phyloP scores from a whole-genome alignment of 768 basidiomycete genomes.

The Agaricus blazei region DNA sequence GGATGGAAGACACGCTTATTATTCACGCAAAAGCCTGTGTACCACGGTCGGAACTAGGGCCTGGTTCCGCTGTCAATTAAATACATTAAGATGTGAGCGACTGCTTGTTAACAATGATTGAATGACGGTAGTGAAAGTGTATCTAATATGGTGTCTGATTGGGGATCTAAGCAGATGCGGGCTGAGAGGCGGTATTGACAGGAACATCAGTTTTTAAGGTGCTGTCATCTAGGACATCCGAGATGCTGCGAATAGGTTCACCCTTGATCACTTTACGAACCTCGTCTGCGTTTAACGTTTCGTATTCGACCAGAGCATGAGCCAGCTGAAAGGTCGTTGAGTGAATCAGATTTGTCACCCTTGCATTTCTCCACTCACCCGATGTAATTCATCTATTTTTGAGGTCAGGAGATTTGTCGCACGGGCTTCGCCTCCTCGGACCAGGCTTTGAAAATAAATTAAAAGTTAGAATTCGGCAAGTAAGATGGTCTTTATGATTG shows the following conservation, averaged over 20 bases:
- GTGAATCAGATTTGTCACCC: not conserved
- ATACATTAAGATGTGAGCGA: slow-evolving; percentile 1
- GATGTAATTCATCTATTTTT: slow-evolving; percentile 72
- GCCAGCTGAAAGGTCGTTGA: slow-evolving; percentile 58
- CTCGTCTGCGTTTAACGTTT: slow-evolving; percentile 85
- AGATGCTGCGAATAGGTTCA: slow-evolving; percentile 67
- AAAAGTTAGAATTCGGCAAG: slow-evolving; percentile 11
- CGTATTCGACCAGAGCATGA: slow-evolving; percentile 88
- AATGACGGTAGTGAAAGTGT: not conserved
- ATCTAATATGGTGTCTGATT: slow-evolving; percentile 1
- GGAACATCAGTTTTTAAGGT: slow-evolving; percentile 22
- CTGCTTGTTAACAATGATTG: slow-evolving; percentile 5
- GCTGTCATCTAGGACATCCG: slow-evolving; percentile 62
- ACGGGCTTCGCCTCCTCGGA: slow-evolving; percentile 66
- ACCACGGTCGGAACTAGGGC: not conserved
- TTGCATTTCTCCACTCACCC: slow-evolving; percentile 34
- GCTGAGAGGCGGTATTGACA: not conserved
- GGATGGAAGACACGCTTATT: too few relatives aligned
- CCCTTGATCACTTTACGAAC: slow-evolving; percentile 83
- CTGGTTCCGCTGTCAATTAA: not conserved
- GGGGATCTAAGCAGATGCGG: not conserved
- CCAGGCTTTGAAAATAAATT: slow-evolving; percentile 39
- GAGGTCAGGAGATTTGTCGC: slow-evolving; percentile 59
- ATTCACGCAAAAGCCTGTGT: not conserved
- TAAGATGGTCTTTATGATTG: slow-evolving; percentile 1